These are phyloP conservation scores for Pseudopithomyces maydicus DNA, from an alignment of 2,329 filamentous ascomycete species.

Conservation along the genomic window DNA sequence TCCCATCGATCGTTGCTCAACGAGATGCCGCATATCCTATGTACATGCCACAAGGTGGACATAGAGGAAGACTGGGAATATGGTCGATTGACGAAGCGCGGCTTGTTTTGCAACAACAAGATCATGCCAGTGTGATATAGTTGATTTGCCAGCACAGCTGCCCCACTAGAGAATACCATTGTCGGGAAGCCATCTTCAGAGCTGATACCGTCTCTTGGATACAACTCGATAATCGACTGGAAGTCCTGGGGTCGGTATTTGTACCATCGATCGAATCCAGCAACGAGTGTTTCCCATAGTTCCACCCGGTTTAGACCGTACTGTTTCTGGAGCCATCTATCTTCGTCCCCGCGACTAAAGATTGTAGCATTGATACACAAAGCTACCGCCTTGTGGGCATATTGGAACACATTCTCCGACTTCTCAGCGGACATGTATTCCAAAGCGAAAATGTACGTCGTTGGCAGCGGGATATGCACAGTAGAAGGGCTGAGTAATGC, in stretches of 20 bases:
- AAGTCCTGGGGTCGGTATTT: slow-evolving; percentile 24
- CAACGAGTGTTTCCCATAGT: slow-evolving; percentile 24
- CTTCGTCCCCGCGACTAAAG: slow-evolving; percentile 27
- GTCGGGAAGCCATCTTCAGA: slow-evolving; percentile 43
- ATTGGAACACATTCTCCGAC: slow-evolving; percentile 14
- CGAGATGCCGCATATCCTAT: slow-evolving; percentile 56
- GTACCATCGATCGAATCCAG: slow-evolving; percentile 25
- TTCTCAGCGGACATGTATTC: not conserved
- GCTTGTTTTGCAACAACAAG: slow-evolving; percentile 57
- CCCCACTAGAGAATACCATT: slow-evolving; percentile 54
- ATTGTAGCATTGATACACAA: slow-evolving; percentile 27
- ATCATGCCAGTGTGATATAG: slow-evolving; percentile 63
- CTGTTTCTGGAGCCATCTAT: slow-evolving; percentile 23
- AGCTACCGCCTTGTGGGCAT: slow-evolving; percentile 17
- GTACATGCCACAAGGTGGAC: slow-evolving; percentile 57
- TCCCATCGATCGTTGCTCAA: slow-evolving; percentile 53
- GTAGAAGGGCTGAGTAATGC: slow-evolving; percentile 15
- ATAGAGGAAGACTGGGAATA: slow-evolving; percentile 36
- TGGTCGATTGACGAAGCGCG: slow-evolving; percentile 48
- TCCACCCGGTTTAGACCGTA: slow-evolving; percentile 25
- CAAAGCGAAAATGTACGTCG: slow-evolving; percentile 2
- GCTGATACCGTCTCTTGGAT: slow-evolving; percentile 21
- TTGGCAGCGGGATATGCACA: slow-evolving; percentile 17
- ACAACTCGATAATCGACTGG: slow-evolving; percentile 41
- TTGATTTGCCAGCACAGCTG: slow-evolving; percentile 56